Conservation (phyloP, 2,329 filamentous ascomycete species). For the Fusarium stilboides region DNA sequence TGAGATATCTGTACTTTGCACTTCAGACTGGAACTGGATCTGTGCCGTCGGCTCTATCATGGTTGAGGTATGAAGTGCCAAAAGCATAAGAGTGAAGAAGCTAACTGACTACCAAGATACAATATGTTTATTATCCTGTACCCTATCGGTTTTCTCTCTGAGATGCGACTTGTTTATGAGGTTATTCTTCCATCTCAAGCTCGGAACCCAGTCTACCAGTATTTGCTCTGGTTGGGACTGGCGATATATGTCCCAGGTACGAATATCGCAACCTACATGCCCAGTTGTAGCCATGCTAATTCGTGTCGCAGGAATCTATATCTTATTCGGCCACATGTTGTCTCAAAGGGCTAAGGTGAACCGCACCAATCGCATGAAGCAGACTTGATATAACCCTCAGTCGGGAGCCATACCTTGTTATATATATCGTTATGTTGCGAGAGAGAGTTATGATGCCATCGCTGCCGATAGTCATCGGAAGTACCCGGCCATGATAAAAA, state of each 20-base stretch:
- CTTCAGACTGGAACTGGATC: constrained; percentile 25
- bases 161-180: constrained; percentile 38
- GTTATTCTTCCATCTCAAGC: constrained; percentile 38
- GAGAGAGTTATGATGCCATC: too few relatives aligned
- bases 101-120: constrained; percentile 14
- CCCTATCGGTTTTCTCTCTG: constrained; percentile 38
- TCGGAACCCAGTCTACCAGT: constrained; percentile 37
- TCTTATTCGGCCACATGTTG: constrained; percentile 41
- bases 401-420: too few relatives aligned
- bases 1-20: constrained; percentile 42
- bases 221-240: constrained; percentile 41
- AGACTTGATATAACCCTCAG: background rate
- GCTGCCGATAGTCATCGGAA: too few relatives aligned
- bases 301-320: constrained; percentile 21
- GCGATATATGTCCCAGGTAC: constrained; percentile 33
- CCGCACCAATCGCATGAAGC: background rate
- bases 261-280: background rate
- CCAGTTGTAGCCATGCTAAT: background rate
- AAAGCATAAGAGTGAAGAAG: rapidly evolving
- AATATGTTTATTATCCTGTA: constrained; percentile 43
- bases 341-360: constrained; percentile 38
- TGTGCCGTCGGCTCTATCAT: constrained; percentile 25
- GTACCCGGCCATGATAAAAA: too few relatives aligned
- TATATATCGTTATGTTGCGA: too few relatives aligned
- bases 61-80: constrained; percentile 34